Conservation (phyloP, 305 asterid genomes). For the Stenogyne calaminthoides region DNA sequence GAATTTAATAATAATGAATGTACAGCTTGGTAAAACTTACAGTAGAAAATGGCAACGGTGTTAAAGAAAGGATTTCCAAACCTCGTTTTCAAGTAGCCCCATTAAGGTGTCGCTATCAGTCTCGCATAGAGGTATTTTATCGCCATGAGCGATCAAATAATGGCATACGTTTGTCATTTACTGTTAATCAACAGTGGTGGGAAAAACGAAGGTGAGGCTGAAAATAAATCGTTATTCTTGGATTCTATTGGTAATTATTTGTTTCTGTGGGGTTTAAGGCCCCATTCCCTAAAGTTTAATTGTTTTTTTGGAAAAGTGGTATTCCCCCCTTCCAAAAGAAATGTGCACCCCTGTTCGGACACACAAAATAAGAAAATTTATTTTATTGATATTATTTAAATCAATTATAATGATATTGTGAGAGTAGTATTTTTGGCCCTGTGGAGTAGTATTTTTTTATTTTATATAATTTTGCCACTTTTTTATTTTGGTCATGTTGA, state of each 20-base stretch:
- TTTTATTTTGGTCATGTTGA: too few species aligned
- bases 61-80: slow-evolving; percentile 18
- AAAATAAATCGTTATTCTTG: slow-evolving; percentile 35
- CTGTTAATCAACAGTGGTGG: slow-evolving; percentile 37
- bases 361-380: too few species aligned
- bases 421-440: too few species aligned
- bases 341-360: too few species aligned
- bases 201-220: neutral
- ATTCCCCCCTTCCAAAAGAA: too few species aligned
- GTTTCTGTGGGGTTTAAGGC: slow-evolving; percentile 41
- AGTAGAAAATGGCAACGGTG: slow-evolving; percentile 21
- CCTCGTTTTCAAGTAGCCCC: slow-evolving; percentile 11
- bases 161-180: slow-evolving; percentile 18
- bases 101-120: slow-evolving; percentile 48
- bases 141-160: slow-evolving; percentile 47
- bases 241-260: slow-evolving; percentile 39
- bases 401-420: too few species aligned
- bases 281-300: slow-evolving; percentile 59
- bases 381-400: too few species aligned
- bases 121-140: slow-evolving; percentile 38
- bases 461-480: too few species aligned
- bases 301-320: too few species aligned
- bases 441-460: too few species aligned
- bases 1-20: slow-evolving; percentile 14
- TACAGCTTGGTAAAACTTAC: neutral